These are phyloP conservation scores for Leersia perrieri DNA, from an alignment of 176 grass and related monocot genomes.

Conservation along the genomic window DNA sequence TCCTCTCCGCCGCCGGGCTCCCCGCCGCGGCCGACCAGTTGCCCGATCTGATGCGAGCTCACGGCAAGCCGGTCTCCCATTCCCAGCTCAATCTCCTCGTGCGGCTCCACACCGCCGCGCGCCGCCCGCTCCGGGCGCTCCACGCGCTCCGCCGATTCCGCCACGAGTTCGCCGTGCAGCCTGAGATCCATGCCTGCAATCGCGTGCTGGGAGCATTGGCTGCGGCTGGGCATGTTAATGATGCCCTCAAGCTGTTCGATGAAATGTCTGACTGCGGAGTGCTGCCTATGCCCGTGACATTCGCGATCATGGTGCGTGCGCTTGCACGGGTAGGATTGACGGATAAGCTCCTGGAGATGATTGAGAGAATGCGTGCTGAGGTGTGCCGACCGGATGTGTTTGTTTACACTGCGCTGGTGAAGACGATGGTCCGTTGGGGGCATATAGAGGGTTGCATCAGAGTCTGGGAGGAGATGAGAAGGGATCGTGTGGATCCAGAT, in stretches of 20 bases:
- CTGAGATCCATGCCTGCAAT: slow-evolving; percentile 68
- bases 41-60: slow-evolving; percentile 77
- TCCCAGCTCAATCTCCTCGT: slow-evolving; percentile 77
- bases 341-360: slow-evolving; percentile 50
- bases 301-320: slow-evolving; percentile 66
- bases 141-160: slow-evolving; percentile 62
- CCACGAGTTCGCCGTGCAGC: slow-evolving; percentile 56
- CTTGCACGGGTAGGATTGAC: slow-evolving; percentile 44
- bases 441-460: slow-evolving; percentile 74
- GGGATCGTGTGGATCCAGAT: slow-evolving; percentile 59
- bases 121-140: slow-evolving; percentile 59
- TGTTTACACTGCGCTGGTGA: slow-evolving; percentile 74
- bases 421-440: slow-evolving; percentile 59
- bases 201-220: slow-evolving; percentile 64
- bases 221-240: slow-evolving; percentile 43
- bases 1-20: slow-evolving; percentile 44
- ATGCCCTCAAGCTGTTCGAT: slow-evolving; percentile 61
- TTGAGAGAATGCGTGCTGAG: slow-evolving; percentile 54
- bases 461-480: slow-evolving; percentile 83
- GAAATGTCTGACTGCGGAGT: slow-evolving; percentile 52
- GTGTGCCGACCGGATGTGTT: slow-evolving; percentile 76
- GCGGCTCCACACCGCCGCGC: slow-evolving; percentile 60
- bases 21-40: slow-evolving; percentile 65
- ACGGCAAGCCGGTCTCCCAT: slow-evolving; percentile 60
- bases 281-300: slow-evolving; percentile 60